Evolutionary conservation across 805 yeast species (phyloP).

Genomic region (Starmera quercuum): DNA sequence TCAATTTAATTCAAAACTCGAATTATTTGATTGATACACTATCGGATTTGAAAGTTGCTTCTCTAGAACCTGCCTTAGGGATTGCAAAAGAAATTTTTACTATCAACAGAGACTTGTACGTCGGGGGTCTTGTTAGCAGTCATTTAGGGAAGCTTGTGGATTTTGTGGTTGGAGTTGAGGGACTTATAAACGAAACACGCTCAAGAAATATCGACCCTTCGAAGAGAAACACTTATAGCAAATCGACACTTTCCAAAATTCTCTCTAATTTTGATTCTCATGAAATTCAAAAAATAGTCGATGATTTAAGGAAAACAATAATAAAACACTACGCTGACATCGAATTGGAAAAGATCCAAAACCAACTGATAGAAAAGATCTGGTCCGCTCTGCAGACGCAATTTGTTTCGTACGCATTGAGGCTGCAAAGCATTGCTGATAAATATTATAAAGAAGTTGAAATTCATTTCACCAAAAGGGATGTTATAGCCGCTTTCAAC

Average conservation of each 20-base stretch:
- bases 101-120: slow-evolving; percentile 32
- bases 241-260: slow-evolving; percentile 50
- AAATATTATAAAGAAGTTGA: slow-evolving; percentile 45
- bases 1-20: slow-evolving; percentile 46
- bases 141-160: slow-evolving; percentile 62
- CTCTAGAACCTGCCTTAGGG: slow-evolving; percentile 7
- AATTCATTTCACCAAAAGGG: slow-evolving; percentile 43
- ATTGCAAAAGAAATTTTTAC: slow-evolving; percentile 21
- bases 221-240: slow-evolving; percentile 57
- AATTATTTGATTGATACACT: slow-evolving; percentile 41
- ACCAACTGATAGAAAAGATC: slow-evolving; percentile 48
- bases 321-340: slow-evolving; percentile 39
- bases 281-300: slow-evolving; percentile 49
- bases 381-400: slow-evolving; percentile 68
- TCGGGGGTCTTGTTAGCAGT: slow-evolving; percentile 38
- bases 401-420: slow-evolving; percentile 46
- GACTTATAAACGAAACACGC: slow-evolving; percentile 29
- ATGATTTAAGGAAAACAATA: slow-evolving; percentile 47
- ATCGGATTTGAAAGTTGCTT: slow-evolving; percentile 16
- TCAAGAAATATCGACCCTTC: slow-evolving; percentile 34
- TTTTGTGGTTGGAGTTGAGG: slow-evolving; percentile 58
- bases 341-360: slow-evolving; percentile 35
- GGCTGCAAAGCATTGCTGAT: slow-evolving; percentile 47
- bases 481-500: slow-evolving; percentile 47
- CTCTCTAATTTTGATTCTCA: slow-evolving; percentile 46